Conservation (phyloP, 2,329 filamentous ascomycete genomes). For the Fusarium nurragi region DNA sequence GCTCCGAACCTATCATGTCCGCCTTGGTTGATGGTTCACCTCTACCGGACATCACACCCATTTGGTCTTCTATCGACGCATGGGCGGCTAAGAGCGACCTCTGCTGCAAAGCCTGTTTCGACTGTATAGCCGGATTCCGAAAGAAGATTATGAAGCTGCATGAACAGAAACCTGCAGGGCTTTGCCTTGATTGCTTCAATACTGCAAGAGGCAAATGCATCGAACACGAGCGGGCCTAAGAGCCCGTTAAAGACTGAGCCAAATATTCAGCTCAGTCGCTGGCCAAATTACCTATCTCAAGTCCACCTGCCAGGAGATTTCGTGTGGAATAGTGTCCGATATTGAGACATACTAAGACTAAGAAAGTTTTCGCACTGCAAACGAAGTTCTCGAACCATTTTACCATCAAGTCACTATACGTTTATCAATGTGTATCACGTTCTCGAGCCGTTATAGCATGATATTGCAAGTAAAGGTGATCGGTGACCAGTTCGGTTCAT, state of each 20-base stretch:
- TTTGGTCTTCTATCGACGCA: background rate
- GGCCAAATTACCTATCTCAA: no score
- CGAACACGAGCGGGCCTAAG: background rate
- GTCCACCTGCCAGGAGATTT: no score
- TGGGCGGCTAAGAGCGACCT: fast-evolving
- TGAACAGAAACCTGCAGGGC: background rate
- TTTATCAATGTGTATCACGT: no score
- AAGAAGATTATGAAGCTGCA: background rate
- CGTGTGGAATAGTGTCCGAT: no score
- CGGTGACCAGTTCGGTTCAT: no score
- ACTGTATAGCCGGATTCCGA: fast-evolving
- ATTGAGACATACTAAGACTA: no score
- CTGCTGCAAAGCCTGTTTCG: fast-evolving
- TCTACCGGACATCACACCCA: background rate
- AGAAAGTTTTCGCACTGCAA: no score
- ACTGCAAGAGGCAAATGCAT: background rate
- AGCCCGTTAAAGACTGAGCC: no score
- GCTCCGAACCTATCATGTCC: background rate
- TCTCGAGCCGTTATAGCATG: no score
- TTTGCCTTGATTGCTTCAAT: conserved; percentile 8
- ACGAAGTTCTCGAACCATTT: no score
- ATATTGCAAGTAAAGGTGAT: no score
- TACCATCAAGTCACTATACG: no score
- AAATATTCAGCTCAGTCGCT: background rate
- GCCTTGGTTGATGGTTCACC: background rate